Percentiles rank a stretch among this genome's conserved stretches.
Evolutionary conservation across 2,329 filamentous ascomycete species (phyloP).

Genomic region (Hymenoscyphus repandus): DNA sequence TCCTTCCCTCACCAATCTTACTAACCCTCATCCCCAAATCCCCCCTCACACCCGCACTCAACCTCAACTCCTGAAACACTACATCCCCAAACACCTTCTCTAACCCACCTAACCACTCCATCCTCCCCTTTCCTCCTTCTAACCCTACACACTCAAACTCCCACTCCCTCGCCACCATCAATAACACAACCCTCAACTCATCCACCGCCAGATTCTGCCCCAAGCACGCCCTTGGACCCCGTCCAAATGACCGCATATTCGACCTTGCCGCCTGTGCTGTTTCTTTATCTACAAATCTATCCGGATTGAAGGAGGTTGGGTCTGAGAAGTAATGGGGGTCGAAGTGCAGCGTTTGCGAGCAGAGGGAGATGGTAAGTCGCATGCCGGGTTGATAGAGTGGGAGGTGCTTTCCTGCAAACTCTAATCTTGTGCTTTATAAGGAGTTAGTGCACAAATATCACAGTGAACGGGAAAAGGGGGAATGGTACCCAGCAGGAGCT

Average conservation of each 20-base stretch:
- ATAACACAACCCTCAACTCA: neutral
- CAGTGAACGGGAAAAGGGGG: too few species aligned
- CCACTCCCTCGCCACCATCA: neutral
- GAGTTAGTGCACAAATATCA: neutral
- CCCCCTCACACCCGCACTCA: neutral
- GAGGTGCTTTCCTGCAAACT: neutral
- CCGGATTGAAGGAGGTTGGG: neutral
- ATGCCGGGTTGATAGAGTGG: constrained; percentile 5
- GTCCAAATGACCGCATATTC: neutral
- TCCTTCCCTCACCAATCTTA: neutral
- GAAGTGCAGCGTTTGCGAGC: neutral
- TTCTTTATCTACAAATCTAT: neutral
- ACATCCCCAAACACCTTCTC: neutral
- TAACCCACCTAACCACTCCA: neutral
- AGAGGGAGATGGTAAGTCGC: constrained; percentile 10
- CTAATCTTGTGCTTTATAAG: neutral
- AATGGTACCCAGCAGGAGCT: neutral
- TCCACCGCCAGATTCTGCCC: neutral
- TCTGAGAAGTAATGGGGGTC: neutral
- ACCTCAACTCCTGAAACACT: neutral
- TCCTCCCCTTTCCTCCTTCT: neutral
- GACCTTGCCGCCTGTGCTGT: neutral
- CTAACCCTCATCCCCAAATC: neutral
- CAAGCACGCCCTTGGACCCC: neutral
- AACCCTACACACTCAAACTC: neutral